Conservation (phyloP, 2,329 filamentous ascomycete species). For the Fusarium pininemorale region DNA sequence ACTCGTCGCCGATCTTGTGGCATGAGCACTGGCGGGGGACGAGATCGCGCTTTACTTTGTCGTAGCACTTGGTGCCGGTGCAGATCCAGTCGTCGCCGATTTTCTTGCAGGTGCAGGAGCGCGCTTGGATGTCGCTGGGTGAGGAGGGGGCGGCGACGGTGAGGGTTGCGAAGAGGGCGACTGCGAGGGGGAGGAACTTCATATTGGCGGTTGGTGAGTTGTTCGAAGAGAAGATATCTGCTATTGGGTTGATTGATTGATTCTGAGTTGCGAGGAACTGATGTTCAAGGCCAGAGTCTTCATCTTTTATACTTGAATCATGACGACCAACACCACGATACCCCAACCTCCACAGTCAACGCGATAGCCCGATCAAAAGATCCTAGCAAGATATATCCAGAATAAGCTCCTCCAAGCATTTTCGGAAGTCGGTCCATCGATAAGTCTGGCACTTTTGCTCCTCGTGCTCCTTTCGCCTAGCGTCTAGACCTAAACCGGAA, state of each 20-base stretch:
- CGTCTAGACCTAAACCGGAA: neutral
- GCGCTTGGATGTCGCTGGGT: neutral
- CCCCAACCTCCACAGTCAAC: neutral
- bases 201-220: neutral
- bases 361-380: conserved; percentile 13
- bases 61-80: neutral
- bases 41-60: neutral
- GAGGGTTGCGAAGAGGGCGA: conserved; percentile 19
- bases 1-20: conserved; percentile 6
- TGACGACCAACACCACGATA: neutral
- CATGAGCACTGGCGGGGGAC: neutral
- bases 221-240: neutral
- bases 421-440: conserved; percentile 14
- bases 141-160: conserved; percentile 2
- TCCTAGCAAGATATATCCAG: neutral
- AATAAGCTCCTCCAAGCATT: neutral
- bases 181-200: conserved; percentile 5
- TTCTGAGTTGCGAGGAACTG: too few species aligned
- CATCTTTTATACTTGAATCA: neutral
- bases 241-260: neutral
- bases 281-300: accelerated
- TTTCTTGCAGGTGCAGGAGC: conserved; percentile 15
- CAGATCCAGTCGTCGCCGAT: conserved; percentile 1
- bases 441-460: conserved; percentile 19
- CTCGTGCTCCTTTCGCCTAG: neutral